Percentiles rank a stretch among this genome's conserved stretches.
Evolutionary conservation across 306 rosid species (phyloP).

Genomic region (Betula pendula): DNA sequence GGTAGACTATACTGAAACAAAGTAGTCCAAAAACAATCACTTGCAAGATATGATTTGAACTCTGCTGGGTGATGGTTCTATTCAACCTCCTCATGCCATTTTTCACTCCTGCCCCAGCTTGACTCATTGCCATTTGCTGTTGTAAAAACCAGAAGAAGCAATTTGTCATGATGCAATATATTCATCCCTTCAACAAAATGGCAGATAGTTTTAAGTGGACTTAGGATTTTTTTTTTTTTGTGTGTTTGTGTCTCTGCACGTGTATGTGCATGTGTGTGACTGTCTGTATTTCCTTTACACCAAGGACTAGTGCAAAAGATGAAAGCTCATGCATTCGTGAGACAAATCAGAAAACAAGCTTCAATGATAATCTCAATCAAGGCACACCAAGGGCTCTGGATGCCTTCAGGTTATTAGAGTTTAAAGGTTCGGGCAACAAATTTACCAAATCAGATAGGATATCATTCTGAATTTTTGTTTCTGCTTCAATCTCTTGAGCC

Average conservation of each 20-base stretch:
- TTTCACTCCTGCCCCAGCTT: constrained; percentile 39
- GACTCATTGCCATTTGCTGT: constrained; percentile 38
- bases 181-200: neutral
- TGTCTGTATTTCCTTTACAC: neutral
- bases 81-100: constrained; percentile 38
- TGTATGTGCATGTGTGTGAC: neutral
- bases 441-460: constrained; percentile 29
- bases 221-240: neutral
- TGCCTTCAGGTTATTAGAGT: neutral
- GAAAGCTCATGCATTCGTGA: neutral
- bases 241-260: neutral
- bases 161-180: constrained; percentile 6
- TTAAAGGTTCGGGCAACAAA: neutral
- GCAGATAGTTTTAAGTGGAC: neutral
- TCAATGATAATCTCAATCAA: neutral
- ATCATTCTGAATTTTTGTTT: constrained; percentile 37
- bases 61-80: constrained; percentile 19
- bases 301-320: neutral
- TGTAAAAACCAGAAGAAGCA: constrained; percentile 14
- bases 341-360: neutral
- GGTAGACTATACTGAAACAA: constrained; percentile 29
- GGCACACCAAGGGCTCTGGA: neutral
- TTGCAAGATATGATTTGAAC: constrained; percentile 32
- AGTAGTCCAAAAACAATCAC: constrained; percentile 35
- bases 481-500: constrained; percentile 40